Evolutionary conservation across 2,329 filamentous ascomycete genomes (phyloP).

Genomic region (Calycina herbarum): DNA sequence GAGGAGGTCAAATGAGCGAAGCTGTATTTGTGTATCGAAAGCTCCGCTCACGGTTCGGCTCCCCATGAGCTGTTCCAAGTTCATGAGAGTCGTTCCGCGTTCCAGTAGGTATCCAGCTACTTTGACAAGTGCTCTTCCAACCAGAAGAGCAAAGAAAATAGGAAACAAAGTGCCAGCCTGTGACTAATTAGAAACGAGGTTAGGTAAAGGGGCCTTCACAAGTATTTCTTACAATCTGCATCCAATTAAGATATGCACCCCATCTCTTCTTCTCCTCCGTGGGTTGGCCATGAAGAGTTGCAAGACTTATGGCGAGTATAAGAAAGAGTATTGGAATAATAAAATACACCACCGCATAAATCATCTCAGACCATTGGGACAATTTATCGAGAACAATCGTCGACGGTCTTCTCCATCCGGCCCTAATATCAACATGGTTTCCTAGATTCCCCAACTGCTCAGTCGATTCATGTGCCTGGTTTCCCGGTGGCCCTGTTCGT

Average conservation of each 20-base stretch:
- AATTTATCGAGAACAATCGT: not conserved
- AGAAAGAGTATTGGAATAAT: conserved; percentile 14
- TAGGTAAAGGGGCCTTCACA: not conserved
- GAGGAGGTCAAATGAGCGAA: conserved; percentile 17
- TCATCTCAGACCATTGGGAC: conserved; percentile 6
- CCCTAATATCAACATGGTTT: conserved; percentile 10
- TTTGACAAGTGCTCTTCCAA: conserved; percentile 16
- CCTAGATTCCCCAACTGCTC: conserved; percentile 3
- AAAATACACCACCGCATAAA: conserved; percentile 7
- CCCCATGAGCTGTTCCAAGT: conserved; percentile 24
- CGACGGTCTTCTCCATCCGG: conserved; percentile 6
- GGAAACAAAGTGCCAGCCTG: conserved; percentile 20
- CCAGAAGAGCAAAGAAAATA: conserved; percentile 21
- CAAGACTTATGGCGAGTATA: conserved; percentile 12
- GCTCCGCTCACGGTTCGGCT: conserved; percentile 16
- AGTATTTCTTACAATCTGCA: conserved; percentile 10
- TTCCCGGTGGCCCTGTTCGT: not conserved
- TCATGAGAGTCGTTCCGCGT: conserved; percentile 13
- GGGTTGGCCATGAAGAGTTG: conserved; percentile 12
- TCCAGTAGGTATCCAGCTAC: conserved; percentile 19
- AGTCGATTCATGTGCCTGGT: not conserved
- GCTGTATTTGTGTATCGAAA: conserved; percentile 16
- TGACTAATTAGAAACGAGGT: not conserved
- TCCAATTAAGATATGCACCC: conserved; percentile 13
- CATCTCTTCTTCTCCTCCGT: conserved; percentile 13